Evolutionary conservation across 75 land plant genomes (phyloP), one percentile per base, ranked within the genome.

Genomic region (Chamaecyparis obtusa): DNA sequence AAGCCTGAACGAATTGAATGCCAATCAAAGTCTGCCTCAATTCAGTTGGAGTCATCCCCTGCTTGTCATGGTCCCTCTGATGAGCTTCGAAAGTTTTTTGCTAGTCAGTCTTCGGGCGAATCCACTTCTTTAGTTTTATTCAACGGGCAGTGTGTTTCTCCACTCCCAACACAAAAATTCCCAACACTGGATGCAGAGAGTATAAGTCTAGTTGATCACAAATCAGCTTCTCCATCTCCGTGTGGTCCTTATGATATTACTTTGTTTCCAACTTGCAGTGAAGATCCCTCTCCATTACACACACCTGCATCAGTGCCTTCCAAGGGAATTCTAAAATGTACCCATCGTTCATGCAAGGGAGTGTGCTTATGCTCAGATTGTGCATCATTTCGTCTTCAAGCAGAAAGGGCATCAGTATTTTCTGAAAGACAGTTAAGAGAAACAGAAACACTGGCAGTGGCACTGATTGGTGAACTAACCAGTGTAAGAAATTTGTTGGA

Each of bases 351-450:
- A 39, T 92, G 93, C 84, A 89, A 84, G 71, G 93, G 89, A 57
- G 39, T 51, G 21, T 93, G 94, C 89, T 67, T 30, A 17, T 94
- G 95, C 64, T 54, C 85, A 67, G 88, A 91, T 35, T 92, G 95
- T 87, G 84, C 86, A 86, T 92, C 93, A 24, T 90, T 92, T 86
- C 80, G 90, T 55, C 80, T 88, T 43, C 90, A 91, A 72, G 93
- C 95, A 57, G 87, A 91, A n/a, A 92, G 56, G 64, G 91, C 95
- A 48, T 88, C 86, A 76, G 91, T 91, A 46, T 94, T 94, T 49
- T 91, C 92, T 19, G 88, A 88, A 67, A 88, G 87, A 49, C 93
- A 92, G 85, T 83, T 92, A 88, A 84, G 85, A 37, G 92, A 94
- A 36, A 87, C 88, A 56, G 92, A 92, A 83, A 90, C 88, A 77